Percentiles rank a stretch among this genome's conserved stretches.
Evolutionary conservation across 2,329 filamentous ascomycete genomes (phyloP).

Genomic region (Periglandula ipomoeae): DNA sequence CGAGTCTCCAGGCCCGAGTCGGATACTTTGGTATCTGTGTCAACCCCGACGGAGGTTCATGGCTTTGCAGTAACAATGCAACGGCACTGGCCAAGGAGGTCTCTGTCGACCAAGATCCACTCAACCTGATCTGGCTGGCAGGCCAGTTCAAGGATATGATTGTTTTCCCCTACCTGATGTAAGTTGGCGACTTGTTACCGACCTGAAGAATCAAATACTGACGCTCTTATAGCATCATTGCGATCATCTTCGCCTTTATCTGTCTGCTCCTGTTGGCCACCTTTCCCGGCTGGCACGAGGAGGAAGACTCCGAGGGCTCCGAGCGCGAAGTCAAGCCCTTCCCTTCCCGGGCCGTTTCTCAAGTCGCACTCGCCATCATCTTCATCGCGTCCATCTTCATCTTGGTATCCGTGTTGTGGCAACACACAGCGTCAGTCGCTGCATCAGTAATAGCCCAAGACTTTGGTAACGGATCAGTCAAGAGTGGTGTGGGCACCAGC

Average conservation of each 20-base stretch:
- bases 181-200: slow-evolving; percentile 27
- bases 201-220: not conserved
- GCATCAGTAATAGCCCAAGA: slow-evolving; percentile 90
- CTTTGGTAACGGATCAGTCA: slow-evolving; percentile 80
- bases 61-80: slow-evolving; percentile 95
- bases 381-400: slow-evolving; percentile 66
- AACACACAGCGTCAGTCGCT: slow-evolving; percentile 93
- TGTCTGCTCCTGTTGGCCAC: slow-evolving; percentile 92
- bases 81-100: slow-evolving; percentile 86
- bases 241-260: slow-evolving; percentile 93
- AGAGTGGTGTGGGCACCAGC: slow-evolving; percentile 79
- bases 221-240: slow-evolving; percentile 63
- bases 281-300: slow-evolving; percentile 96
- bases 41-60: slow-evolving; percentile 80
- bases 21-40: slow-evolving; percentile 98
- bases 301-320: slow-evolving; percentile 68
- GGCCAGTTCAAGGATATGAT: slow-evolving; percentile 97
- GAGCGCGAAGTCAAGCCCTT: slow-evolving; percentile 92
- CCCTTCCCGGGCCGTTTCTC: slow-evolving; percentile 82
- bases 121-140: slow-evolving; percentile 96
- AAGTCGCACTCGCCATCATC: slow-evolving; percentile 87
- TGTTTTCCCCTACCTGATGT: slow-evolving; percentile 95
- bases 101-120: slow-evolving; percentile 81
- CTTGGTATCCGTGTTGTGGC: slow-evolving; percentile 72
- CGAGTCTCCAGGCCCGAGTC: slow-evolving; percentile 79